phyloP scores from a whole-genome alignment of 345 rosid species.

The Hibiscus trionum region DNA sequence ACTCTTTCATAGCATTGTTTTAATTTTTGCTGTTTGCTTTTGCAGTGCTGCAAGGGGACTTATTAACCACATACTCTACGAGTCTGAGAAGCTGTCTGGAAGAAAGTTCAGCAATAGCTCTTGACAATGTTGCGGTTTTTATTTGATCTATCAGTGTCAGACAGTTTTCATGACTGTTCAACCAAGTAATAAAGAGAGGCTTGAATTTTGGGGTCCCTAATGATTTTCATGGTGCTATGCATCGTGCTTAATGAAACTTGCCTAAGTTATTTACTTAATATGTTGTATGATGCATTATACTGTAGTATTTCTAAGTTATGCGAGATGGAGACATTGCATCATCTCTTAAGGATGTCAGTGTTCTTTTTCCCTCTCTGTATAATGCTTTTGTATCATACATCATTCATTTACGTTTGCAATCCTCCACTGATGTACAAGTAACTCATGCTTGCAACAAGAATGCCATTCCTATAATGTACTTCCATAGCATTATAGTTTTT shows the following conservation, averaged over 20 bases:
- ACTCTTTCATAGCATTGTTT: neutral
- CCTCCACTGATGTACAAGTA: neutral
- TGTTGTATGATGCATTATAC: neutral
- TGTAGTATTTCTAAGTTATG: neutral
- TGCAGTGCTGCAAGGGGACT: slow-evolving; percentile 96
- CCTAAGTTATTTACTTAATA: neutral
- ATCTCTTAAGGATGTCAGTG: neutral
- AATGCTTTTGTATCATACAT: neutral
- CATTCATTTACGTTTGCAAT: neutral
- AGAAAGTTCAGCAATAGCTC: slow-evolving; percentile 55
- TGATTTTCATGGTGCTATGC: neutral
- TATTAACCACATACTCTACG: slow-evolving; percentile 80
- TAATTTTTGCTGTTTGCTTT: slow-evolving; percentile 10
- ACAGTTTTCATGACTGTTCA: neutral
- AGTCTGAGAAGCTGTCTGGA: slow-evolving; percentile 72
- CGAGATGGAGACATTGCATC: neutral
- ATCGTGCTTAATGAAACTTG: neutral
- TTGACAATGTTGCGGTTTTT: slow-evolving; percentile 9
- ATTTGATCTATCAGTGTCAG: neutral
- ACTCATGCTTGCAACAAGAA: neutral
- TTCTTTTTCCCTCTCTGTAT: neutral
- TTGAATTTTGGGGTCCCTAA: neutral
- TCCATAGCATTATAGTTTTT: neutral
- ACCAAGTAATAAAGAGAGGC: neutral
- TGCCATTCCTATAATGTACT: neutral